phyloP scores from a whole-genome alignment of 202 grass and related monocot species.

The Saccharum hybrid region DNA sequence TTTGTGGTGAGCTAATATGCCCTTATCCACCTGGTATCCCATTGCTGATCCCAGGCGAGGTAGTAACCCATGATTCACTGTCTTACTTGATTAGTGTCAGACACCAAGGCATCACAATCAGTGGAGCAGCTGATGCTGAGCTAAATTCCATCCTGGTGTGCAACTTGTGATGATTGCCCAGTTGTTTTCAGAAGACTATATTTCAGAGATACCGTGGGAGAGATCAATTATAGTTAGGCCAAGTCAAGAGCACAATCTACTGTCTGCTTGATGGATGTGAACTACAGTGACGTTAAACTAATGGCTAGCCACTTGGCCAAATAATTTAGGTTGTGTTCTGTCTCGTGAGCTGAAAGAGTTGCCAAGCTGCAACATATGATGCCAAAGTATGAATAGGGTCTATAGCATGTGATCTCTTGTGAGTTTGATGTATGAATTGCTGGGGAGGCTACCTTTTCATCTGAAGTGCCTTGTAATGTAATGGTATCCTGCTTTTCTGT shows the following conservation, averaged over 20 bases:
- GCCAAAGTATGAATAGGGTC: slow-evolving; percentile 42
- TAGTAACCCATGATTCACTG: slow-evolving; percentile 64
- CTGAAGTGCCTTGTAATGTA: slow-evolving; percentile 54
- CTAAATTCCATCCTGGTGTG: slow-evolving; percentile 70
- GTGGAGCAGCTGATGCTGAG: slow-evolving; percentile 62
- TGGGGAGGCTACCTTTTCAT: slow-evolving; percentile 39
- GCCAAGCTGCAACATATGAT: slow-evolving; percentile 37
- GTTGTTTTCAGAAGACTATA: slow-evolving; percentile 3
- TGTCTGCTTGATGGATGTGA: slow-evolving; percentile 26
- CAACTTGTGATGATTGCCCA: slow-evolving; percentile 35
- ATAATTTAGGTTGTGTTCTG: slow-evolving; percentile 36
- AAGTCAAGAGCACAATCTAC: not conserved
- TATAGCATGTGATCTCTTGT: slow-evolving; percentile 43
- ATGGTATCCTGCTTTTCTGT: slow-evolving; percentile 41
- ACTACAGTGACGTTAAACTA: slow-evolving; percentile 4
- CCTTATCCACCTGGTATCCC: slow-evolving; percentile 89
- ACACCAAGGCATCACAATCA: slow-evolving; percentile 57
- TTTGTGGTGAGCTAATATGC: slow-evolving; percentile 82
- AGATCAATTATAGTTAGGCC: not conserved
- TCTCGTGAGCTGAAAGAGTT: slow-evolving; percentile 39
- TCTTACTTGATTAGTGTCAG: slow-evolving; percentile 61
- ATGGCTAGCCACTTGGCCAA: slow-evolving; percentile 36
- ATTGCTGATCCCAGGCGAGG: slow-evolving; percentile 76
- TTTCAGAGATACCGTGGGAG: not conserved
- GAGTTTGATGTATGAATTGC: slow-evolving; percentile 31